Evolutionary conservation across 2,329 filamentous ascomycete species (phyloP).

Genomic region (Neurospora sp.): DNA sequence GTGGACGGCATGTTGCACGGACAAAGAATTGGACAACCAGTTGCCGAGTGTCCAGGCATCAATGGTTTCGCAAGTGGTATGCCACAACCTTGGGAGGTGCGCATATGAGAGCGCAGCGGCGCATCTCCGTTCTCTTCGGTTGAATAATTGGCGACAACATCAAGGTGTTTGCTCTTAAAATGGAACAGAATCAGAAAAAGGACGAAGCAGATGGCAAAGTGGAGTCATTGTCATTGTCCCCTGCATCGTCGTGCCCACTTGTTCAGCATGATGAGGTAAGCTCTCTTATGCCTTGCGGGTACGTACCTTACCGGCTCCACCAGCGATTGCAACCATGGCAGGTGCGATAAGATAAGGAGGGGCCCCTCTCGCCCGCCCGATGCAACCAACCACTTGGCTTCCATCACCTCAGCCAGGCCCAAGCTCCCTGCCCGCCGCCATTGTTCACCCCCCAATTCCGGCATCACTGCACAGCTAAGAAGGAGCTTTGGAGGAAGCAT

Average conservation of each 20-base stretch:
- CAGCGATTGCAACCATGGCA: neutral
- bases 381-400: neutral
- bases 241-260: neutral
- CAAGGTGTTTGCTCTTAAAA: neutral
- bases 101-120: neutral
- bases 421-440: neutral
- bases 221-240: neutral
- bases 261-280: neutral
- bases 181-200: neutral
- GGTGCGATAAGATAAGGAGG: neutral
- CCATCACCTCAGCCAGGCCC: neutral
- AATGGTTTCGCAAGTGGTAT: neutral
- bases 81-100: neutral
- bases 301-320: neutral
- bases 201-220: neutral
- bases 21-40: neutral
- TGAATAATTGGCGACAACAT: neutral
- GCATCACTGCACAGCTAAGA: neutral
- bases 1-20: neutral
- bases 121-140: neutral
- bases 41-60: neutral
- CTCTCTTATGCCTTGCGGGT: neutral
- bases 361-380: neutral
- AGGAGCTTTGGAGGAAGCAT: neutral
- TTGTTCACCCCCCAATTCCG: neutral